Conservation (phyloP, 257 asterid genomes). For the Echites panduratus region DNA sequence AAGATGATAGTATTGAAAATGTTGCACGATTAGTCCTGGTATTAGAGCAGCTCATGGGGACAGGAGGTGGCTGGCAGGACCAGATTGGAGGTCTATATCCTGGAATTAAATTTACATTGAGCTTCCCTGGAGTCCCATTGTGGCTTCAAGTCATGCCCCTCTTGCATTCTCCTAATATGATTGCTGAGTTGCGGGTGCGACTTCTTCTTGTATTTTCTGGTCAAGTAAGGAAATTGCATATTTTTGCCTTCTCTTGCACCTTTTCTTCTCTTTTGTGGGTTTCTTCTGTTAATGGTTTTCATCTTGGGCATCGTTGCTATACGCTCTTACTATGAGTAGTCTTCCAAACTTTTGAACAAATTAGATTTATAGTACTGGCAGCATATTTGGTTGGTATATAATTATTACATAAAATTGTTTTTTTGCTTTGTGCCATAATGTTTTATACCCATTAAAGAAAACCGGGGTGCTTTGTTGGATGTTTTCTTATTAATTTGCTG, state of each 20-base stretch:
- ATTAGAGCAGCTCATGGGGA: conserved; percentile 91
- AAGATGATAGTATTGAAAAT: conserved; percentile 75
- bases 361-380: background rate
- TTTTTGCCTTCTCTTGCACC: background rate
- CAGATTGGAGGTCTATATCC: conserved; percentile 96
- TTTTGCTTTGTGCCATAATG: background rate
- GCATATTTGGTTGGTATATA: too few species aligned
- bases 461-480: too few species aligned
- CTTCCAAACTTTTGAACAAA: background rate
- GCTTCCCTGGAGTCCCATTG: conserved; percentile 84
- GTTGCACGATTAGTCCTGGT: conserved; percentile 84
- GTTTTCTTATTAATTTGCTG: background rate
- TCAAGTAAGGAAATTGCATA: conserved; percentile 45
- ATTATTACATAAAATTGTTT: background rate
- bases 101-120: conserved; percentile 78
- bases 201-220: conserved; percentile 90
- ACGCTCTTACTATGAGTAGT: background rate
- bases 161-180: conserved; percentile 62
- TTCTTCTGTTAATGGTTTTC: background rate
- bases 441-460: too few species aligned
- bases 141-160: conserved; percentile 81
- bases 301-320: background rate
- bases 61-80: conserved; percentile 99
- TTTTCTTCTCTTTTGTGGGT: background rate
- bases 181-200: conserved; percentile 64